These are phyloP conservation scores for Rubus idaeus DNA, from an alignment of 306 rosid species.

Conservation along the genomic window DNA sequence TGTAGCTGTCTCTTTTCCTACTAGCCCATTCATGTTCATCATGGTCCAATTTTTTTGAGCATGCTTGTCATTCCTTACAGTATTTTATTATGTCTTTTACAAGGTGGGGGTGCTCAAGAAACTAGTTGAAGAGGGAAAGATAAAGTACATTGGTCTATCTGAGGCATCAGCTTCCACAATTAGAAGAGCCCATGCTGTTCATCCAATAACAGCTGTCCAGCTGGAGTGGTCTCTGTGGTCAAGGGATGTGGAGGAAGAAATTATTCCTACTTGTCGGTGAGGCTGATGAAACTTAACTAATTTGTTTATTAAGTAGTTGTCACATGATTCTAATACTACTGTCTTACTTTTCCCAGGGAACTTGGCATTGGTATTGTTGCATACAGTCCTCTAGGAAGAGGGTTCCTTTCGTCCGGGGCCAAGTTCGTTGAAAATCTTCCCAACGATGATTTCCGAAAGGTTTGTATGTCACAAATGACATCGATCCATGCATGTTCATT, in stretches of 20 bases:
- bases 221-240: constrained; percentile 66
- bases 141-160: constrained; percentile 57
- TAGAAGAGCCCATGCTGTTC: constrained; percentile 77
- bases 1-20: background rate
- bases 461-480: constrained; percentile 14
- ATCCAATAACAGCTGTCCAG: constrained; percentile 65
- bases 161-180: constrained; percentile 73
- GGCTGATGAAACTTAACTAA: background rate
- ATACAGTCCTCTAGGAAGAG: constrained; percentile 68
- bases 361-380: constrained; percentile 69
- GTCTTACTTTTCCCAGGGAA: constrained; percentile 32
- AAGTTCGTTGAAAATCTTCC: constrained; percentile 33
- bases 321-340: background rate
- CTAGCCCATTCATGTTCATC: no score
- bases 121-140: constrained; percentile 60
- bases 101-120: constrained; percentile 68
- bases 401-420: constrained; percentile 56
- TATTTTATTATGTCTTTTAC: background rate
- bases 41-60: no score
- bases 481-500: background rate
- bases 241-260: constrained; percentile 54
- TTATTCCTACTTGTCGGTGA: constrained; percentile 60
- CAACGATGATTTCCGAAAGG: constrained; percentile 50
- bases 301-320: background rate
- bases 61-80: background rate